phyloP scores from a whole-genome alignment of 2,329 filamentous ascomycete species.

The Shiraia sp. region DNA sequence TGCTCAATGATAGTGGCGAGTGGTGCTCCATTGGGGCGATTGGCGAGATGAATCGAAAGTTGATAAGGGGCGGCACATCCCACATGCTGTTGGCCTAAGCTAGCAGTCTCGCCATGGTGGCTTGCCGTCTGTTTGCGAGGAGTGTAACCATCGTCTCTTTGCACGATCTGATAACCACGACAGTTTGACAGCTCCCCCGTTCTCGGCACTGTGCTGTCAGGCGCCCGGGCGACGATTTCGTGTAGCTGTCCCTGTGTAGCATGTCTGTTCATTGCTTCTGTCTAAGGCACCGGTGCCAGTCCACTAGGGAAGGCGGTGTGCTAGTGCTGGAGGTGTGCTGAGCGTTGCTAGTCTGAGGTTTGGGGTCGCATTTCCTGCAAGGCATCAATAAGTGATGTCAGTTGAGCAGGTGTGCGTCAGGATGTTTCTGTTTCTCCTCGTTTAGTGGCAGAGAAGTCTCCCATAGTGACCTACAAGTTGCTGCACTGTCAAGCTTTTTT shows the following conservation, averaged over 20 bases:
- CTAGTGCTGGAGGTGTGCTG: conserved; percentile 9
- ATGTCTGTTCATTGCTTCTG: conserved; percentile 8
- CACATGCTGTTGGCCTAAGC: conserved; percentile 18
- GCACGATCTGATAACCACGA: conserved; percentile 4
- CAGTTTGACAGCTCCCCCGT: conserved; percentile 7
- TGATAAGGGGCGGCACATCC: conserved; percentile 27
- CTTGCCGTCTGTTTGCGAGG: not conserved
- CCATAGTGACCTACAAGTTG: too few relatives aligned
- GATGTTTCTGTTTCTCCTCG: not conserved
- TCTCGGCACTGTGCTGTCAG: conserved; percentile 22
- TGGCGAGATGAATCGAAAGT: conserved; percentile 29
- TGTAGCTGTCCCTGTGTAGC: conserved; percentile 7
- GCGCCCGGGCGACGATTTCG: conserved; percentile 21
- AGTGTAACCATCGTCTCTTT: conserved; percentile 18
- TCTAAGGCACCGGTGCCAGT: conserved; percentile 10
- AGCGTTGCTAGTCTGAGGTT: conserved; percentile 11
- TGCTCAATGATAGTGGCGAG: conserved; percentile 52
- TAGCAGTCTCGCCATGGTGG: conserved; percentile 5
- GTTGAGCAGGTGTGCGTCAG: not conserved
- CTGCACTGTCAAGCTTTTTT: too few relatives aligned
- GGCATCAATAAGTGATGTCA: conserved; percentile 1
- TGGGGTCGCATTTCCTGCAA: conserved; percentile 3
- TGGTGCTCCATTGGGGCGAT: conserved; percentile 40
- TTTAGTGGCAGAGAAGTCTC: too few relatives aligned
- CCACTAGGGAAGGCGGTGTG: conserved; percentile 9